Percentiles rank a stretch among this genome's conserved stretches.
phyloP scores from a whole-genome alignment of 495 filamentous ascomycete genomes.

The Collariella sp. region DNA sequence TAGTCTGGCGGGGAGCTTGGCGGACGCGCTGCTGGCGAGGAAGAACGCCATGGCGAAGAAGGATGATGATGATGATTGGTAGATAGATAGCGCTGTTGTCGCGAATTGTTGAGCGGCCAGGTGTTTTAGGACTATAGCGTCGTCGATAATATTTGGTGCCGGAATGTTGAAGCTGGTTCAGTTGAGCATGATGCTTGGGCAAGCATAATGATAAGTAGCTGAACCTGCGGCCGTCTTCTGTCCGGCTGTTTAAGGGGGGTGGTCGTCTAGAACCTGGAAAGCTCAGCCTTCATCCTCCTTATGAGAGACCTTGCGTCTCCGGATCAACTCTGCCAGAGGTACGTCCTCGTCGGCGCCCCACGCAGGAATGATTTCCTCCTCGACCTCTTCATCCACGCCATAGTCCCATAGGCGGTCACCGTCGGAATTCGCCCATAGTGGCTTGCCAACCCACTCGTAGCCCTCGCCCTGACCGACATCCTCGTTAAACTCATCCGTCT shows the following conservation, averaged over 20 bases:
- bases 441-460: slow-evolving; percentile 43
- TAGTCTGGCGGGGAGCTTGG: slow-evolving; percentile 75
- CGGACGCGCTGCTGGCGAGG: slow-evolving; percentile 68
- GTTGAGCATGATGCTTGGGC: no score
- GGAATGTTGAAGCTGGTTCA: neutral
- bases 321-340: slow-evolving; percentile 60
- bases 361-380: slow-evolving; percentile 44
- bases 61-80: slow-evolving; percentile 69
- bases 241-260: neutral
- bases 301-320: slow-evolving; percentile 36
- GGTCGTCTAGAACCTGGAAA: neutral
- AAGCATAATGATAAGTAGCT: neutral
- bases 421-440: slow-evolving; percentile 74
- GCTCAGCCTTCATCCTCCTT: slow-evolving; percentile 20
- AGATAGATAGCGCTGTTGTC: slow-evolving; percentile 16
- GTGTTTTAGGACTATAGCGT: neutral
- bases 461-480: slow-evolving; percentile 18
- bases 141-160: neutral
- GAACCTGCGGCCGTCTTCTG: neutral
- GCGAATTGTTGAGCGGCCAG: neutral
- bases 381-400: slow-evolving; percentile 78
- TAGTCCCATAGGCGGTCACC: slow-evolving; percentile 83
- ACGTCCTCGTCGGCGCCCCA: slow-evolving; percentile 57
- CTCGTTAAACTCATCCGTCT: slow-evolving; percentile 37
- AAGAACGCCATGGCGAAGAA: slow-evolving; percentile 56